Base-by-base conservation (phyloP, 2,329 filamentous ascomycete species). In the Dendryphion nanum region DNA sequence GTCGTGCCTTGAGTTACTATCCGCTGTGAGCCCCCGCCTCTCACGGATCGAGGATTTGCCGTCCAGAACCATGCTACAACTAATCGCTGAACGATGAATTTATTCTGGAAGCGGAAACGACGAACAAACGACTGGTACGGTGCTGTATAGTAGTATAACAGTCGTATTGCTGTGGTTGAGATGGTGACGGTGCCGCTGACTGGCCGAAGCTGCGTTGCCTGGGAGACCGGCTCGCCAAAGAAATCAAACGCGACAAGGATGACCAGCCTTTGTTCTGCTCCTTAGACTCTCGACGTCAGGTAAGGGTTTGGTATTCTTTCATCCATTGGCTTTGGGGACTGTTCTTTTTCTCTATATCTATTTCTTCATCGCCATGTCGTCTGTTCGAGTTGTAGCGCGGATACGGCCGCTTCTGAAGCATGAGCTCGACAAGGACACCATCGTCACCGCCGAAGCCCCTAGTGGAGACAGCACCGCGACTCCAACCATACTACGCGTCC, bases 351-450 rank as follows among this genome's bases (percentile, higher is more conserved):
- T 26, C 23, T 10, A 10, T 26, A n/a, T 26, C 23, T 10, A 26
- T 26, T 26, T n/a, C n/a, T n/a, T n/a, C n/a, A 26, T 26, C 15
- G 12, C 15, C 29, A 30, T 30, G 10, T 19, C 20, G 31, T 33
- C 31, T 33, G 87, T 96, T 51, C 79, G 88, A 60, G 90, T 97
- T 42, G 87, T 97, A 48, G 90, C 91, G 42, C 81, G 93, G 51
- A 86, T 98, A 56, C 84, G 91, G 54, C 91, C 91, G 36, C 78
- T 96, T 47, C 81, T 96, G 47, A 84, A 87, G 54, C 82, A 85
- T 48, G 93, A 97, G 73, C 75, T 85, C 41, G 86, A 93, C 60
- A 85, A 85, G 67, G 91, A 97, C 70, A 78, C 87, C 44, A 95
- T 97, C 53, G 84, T 97, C 50, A 79, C 76, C 45, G 77, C 74